Percentiles rank a stretch among this genome's conserved stretches.
phyloP scores from a whole-genome alignment of 305 asterid genomes.

The Fraxinus latifolia region DNA sequence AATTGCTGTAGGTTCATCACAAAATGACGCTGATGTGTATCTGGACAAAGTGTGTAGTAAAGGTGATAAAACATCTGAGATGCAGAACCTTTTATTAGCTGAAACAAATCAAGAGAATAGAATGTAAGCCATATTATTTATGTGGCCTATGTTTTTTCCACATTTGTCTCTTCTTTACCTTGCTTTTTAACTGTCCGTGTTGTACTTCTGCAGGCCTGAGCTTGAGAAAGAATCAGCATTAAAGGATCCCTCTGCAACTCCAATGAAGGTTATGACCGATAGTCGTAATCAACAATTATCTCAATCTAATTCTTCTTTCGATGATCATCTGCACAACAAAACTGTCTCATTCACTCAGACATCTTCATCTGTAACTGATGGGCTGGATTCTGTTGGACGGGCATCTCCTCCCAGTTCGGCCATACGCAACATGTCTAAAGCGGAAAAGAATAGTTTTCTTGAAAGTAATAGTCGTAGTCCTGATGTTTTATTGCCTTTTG shows the following conservation, averaged over 20 bases:
- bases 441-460: constrained; percentile 40
- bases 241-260: constrained; percentile 37
- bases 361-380: constrained; percentile 52
- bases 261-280: constrained; percentile 35
- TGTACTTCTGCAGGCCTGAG: constrained; percentile 38
- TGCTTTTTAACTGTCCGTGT: constrained; percentile 3
- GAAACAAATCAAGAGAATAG: constrained; percentile 37
- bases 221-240: constrained; percentile 33
- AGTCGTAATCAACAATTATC: constrained; percentile 24
- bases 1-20: constrained; percentile 31
- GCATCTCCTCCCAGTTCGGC: constrained; percentile 53
- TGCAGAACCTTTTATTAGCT: constrained; percentile 27
- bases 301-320: constrained; percentile 41
- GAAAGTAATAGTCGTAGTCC: constrained; percentile 54
- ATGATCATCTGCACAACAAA: constrained; percentile 45
- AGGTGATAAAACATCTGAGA: constrained; percentile 33
- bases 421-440: constrained; percentile 42
- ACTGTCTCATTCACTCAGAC: constrained; percentile 51
- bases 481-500: constrained; percentile 43
- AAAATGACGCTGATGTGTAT: constrained; percentile 26
- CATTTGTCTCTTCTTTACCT: neutral
- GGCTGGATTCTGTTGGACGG: constrained; percentile 39
- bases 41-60: constrained; percentile 32
- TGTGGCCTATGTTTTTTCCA: neutral
- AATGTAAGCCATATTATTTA: constrained; percentile 35